Evolutionary conservation across 129 eudicot genomes (phyloP).

Genomic region (Ambrosia trifida): DNA sequence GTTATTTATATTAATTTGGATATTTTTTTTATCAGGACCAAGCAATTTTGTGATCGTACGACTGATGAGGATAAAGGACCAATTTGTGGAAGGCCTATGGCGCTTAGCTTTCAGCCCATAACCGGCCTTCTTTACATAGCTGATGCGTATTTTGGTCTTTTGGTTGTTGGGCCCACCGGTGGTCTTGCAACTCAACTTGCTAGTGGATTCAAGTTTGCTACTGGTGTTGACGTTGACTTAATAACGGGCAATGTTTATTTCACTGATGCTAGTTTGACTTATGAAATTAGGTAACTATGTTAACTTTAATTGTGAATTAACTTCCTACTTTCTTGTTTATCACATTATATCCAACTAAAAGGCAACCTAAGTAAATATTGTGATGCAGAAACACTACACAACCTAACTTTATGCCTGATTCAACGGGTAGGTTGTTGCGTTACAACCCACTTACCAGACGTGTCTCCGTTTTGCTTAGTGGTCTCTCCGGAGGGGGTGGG

Average conservation of each 20-base stretch:
- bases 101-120: conserved; percentile 32
- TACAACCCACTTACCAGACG: conserved; percentile 20
- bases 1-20: not conserved
- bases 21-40: conserved; percentile 20
- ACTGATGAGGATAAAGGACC: conserved; percentile 25
- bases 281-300: conserved; percentile 25
- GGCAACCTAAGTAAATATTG: not conserved
- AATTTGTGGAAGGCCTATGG: conserved; percentile 42
- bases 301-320: not conserved
- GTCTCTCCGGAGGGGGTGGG: conserved; percentile 28
- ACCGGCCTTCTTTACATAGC: conserved; percentile 20
- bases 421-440: conserved; percentile 25
- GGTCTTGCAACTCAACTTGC: conserved; percentile 39
- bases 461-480: conserved; percentile 25
- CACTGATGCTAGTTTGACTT: conserved; percentile 30
- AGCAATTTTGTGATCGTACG: conserved; percentile 35
- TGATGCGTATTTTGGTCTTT: conserved; percentile 32
- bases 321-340: not conserved
- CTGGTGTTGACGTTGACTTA: conserved; percentile 29
- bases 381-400: conserved; percentile 21
- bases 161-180: conserved; percentile 27
- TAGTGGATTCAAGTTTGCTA: conserved; percentile 24
- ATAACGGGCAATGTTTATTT: conserved; percentile 29
- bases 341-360: not conserved
- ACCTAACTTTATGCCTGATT: conserved; percentile 22